Percentiles rank a stretch among this genome's conserved stretches.
Evolutionary conservation across 352 stramenopile genomes (phyloP).

Genomic region (Globisporangium recalcitrans): DNA sequence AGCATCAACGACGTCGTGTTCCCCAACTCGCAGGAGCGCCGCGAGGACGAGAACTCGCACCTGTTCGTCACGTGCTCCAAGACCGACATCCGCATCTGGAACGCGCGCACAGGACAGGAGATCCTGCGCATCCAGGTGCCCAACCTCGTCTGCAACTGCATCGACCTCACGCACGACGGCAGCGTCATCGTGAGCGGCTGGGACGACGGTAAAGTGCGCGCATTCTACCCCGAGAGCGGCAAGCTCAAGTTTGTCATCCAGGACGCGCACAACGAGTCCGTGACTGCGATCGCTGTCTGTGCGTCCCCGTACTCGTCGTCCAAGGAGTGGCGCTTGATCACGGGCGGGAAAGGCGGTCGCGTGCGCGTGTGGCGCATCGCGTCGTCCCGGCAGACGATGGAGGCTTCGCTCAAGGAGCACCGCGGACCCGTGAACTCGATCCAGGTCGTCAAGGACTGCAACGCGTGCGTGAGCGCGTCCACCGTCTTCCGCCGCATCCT

Average conservation of each 20-base stretch:
- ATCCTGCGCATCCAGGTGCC: constrained; percentile 96
- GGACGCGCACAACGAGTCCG: constrained; percentile 93
- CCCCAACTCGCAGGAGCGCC: constrained; percentile 44
- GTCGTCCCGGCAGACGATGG: constrained; percentile 90
- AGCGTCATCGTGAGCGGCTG: constrained; percentile 92
- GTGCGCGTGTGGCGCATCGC: constrained; percentile 94
- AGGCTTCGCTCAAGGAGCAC: constrained; percentile 95
- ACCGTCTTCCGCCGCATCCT: constrained; percentile 92
- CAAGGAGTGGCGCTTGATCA: constrained; percentile 87
- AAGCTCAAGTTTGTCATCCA: constrained; percentile 97
- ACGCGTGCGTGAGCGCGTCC: constrained; percentile 70
- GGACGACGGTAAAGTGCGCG: constrained; percentile 95
- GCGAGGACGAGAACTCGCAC: constrained; percentile 81
- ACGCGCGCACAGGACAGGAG: constrained; percentile 87
- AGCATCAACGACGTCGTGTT: constrained; percentile 95
- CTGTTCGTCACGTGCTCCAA: constrained; percentile 94
- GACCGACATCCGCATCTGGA: constrained; percentile 96
- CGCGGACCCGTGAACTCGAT: constrained; percentile 91
- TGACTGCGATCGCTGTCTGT: constrained; percentile 90
- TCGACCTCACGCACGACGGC: constrained; percentile 87
- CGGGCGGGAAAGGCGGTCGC: constrained; percentile 91
- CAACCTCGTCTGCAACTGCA: constrained; percentile 95
- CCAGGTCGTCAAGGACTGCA: constrained; percentile 67
- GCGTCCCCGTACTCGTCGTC: constrained; percentile 47
- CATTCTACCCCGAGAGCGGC: constrained; percentile 94